Evolutionary conservation across 257 asterid species (phyloP).

Genomic region (Gynochthodes officinalis): DNA sequence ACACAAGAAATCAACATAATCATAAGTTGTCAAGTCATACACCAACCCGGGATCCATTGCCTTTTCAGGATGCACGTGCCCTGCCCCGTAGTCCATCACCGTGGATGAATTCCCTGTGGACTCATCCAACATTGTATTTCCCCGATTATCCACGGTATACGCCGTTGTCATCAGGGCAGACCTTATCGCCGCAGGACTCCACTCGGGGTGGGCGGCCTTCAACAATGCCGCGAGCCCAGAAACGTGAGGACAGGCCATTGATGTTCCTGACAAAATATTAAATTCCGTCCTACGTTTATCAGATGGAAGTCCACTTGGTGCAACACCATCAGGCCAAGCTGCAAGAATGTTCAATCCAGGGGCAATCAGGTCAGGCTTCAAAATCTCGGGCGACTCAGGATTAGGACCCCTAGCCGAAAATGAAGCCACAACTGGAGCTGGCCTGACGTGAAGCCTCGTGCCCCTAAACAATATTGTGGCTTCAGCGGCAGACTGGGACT

Average conservation of each 20-base stretch:
- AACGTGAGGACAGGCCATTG: conserved; percentile 94
- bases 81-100: conserved; percentile 83
- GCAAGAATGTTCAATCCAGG: conserved; percentile 91
- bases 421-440: conserved; percentile 85
- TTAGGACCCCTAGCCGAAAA: conserved; percentile 91
- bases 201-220: conserved; percentile 88
- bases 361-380: conserved; percentile 85
- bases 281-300: conserved; percentile 71
- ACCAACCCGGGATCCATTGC: conserved; percentile 89
- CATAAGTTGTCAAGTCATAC: conserved; percentile 60
- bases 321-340: conserved; percentile 78
- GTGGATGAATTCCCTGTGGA: conserved; percentile 69
- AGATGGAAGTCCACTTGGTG: conserved; percentile 64
- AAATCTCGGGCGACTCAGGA: conserved; percentile 71
- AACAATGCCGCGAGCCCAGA: conserved; percentile 77
- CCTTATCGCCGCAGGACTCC: conserved; percentile 89
- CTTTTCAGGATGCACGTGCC: conserved; percentile 82
- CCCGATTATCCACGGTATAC: conserved; percentile 62
- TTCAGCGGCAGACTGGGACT: conserved; percentile 33
- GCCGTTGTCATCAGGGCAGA: conserved; percentile 94
- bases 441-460: conserved; percentile 58
- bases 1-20: conserved; percentile 73
- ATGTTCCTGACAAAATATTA: conserved; percentile 79
- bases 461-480: conserved; percentile 70
- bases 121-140: conserved; percentile 66